Conservation (phyloP, 1,139 yeast species). For the Scheffersomyces quercinus region DNA sequence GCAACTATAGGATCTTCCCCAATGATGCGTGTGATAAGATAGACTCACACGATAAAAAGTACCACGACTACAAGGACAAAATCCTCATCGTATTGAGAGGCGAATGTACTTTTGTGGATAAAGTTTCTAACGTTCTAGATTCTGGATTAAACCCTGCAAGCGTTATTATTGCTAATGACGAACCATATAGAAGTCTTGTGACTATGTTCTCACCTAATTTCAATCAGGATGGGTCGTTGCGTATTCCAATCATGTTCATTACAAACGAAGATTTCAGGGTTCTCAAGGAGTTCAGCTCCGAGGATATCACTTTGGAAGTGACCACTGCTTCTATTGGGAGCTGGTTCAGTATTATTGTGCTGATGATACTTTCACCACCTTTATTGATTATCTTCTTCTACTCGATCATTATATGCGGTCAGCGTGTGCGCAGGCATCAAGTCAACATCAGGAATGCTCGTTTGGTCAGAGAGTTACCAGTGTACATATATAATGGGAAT, state of each 20-base stretch:
- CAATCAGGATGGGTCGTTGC: constrained; percentile 37
- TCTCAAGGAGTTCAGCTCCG: constrained; percentile 15
- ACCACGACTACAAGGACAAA: constrained; percentile 20
- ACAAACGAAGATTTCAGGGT: constrained; percentile 36
- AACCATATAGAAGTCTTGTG: constrained; percentile 38
- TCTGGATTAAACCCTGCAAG: constrained; percentile 33
- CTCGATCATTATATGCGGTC: constrained; percentile 32
- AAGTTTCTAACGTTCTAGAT: constrained; percentile 32
- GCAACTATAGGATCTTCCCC: constrained; percentile 29
- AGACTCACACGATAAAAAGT: constrained; percentile 8
- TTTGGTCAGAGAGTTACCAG: constrained; percentile 38
- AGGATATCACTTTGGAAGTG: constrained; percentile 19
- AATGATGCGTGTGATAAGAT: constrained; percentile 29
- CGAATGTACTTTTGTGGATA: constrained; percentile 44
- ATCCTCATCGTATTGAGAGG: constrained; percentile 41
- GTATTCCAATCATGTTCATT: constrained; percentile 40
- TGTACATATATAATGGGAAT: constrained; percentile 39
- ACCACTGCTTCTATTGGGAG: constrained; percentile 40
- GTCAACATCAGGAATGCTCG: constrained; percentile 31
- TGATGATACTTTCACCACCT: constrained; percentile 49
- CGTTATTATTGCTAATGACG: constrained; percentile 44
- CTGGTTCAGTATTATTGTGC: constrained; percentile 40
- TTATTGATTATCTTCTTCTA: constrained; percentile 39
- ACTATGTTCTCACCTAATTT: constrained; percentile 46
- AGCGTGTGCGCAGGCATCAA: constrained; percentile 28